Evolutionary conservation across 352 stramenopile species (phyloP).

Genomic region (Lagenidium giganteum): DNA sequence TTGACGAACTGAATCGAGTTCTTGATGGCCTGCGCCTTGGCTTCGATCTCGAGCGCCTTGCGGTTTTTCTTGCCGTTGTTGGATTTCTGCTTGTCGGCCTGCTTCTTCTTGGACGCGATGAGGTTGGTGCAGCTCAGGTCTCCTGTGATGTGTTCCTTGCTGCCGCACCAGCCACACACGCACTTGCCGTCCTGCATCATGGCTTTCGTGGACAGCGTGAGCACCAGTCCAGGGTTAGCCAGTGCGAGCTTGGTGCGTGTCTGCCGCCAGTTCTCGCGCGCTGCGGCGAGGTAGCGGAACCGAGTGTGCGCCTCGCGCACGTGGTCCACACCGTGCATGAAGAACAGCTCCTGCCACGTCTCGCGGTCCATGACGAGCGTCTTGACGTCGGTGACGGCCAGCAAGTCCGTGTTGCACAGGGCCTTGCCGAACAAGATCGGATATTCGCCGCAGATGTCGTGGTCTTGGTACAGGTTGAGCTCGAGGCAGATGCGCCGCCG

Average conservation of each 20-base stretch:
- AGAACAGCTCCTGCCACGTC: conserved; percentile 78
- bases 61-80: conserved; percentile 20
- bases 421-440: conserved; percentile 58
- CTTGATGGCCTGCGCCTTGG: conserved; percentile 36
- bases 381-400: conserved; percentile 77
- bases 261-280: conserved; percentile 72
- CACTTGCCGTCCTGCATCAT: conserved; percentile 86
- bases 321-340: conserved; percentile 65
- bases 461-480: conserved; percentile 74
- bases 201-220: conserved; percentile 76
- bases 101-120: conserved; percentile 48
- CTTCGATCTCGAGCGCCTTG: conserved; percentile 17
- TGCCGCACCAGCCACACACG: conserved; percentile 77
- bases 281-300: conserved; percentile 52
- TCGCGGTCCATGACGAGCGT: conserved; percentile 75
- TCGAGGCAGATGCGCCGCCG: conserved; percentile 53
- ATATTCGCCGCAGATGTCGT: conserved; percentile 74
- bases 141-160: conserved; percentile 64
- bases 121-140: conserved; percentile 35
- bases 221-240: conserved; percentile 54
- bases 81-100: conserved; percentile 47
- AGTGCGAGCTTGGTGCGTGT: conserved; percentile 69
- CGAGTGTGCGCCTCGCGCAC: conserved; percentile 48
- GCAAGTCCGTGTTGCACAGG: conserved; percentile 56
- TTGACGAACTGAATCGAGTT: conserved; percentile 41